Percentiles rank a stretch among this genome's conserved stretches.
Evolutionary conservation across 2,329 filamentous ascomycete genomes (phyloP).

Genomic region (Ceratocystis huliohia): DNA sequence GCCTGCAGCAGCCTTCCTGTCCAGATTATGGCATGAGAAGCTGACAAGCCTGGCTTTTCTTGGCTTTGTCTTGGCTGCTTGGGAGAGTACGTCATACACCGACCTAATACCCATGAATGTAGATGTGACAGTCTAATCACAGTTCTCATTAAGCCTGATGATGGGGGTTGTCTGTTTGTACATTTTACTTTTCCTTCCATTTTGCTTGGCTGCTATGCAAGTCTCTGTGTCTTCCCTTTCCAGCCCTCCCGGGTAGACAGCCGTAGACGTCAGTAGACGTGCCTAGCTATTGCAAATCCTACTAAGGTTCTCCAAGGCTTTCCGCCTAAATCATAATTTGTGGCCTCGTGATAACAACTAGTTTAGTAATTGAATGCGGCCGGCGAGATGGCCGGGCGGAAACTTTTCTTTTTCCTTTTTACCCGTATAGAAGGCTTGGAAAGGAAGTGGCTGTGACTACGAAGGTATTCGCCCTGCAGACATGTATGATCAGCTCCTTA

Average conservation of each 20-base stretch:
- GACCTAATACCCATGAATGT: background rate
- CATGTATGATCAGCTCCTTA: background rate
- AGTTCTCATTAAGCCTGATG: background rate
- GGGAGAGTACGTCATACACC: background rate
- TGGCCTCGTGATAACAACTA: no score
- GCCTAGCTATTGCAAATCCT: no score
- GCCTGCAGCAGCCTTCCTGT: background rate
- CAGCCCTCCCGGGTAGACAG: no score
- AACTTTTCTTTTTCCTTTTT: no score
- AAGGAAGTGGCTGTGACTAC: background rate
- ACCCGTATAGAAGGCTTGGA: no score
- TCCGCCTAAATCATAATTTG: no score
- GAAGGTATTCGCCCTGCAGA: background rate
- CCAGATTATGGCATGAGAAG: background rate
- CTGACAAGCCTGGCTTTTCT: background rate
- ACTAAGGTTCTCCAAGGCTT: no score
- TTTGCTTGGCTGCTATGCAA: no score
- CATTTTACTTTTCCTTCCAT: background rate
- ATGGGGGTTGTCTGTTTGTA: background rate
- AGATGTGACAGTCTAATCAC: background rate
- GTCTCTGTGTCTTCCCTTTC: no score
- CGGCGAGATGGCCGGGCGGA: no score
- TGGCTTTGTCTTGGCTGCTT: conserved; percentile 8
- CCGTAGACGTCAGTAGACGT: no score
- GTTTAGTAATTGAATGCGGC: no score